A percentile compares a stretch with the other conserved stretches of the same genome.
phyloP scores from a whole-genome alignment of 768 basidiomycete genomes.

The Agrocybe pediades region DNA sequence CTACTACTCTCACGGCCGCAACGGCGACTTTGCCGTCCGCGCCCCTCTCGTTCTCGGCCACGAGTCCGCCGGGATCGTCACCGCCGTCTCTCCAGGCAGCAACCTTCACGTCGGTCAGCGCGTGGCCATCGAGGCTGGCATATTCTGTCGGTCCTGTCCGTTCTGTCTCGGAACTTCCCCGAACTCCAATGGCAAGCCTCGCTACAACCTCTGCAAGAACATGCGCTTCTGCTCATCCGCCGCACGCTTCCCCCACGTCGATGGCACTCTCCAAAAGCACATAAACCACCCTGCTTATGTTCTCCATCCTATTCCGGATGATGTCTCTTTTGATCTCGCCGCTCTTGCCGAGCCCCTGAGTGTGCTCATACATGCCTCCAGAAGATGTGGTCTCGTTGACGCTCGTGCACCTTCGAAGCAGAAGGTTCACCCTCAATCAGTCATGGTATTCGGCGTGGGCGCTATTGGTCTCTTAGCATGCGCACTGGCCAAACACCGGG shows the following conservation, averaged over 20 bases:
- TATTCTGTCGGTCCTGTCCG: slow-evolving; percentile 78
- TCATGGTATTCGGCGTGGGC: slow-evolving; percentile 91
- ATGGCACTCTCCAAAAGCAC: slow-evolving; percentile 85
- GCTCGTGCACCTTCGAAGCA: slow-evolving; percentile 48
- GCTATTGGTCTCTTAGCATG: slow-evolving; percentile 92
- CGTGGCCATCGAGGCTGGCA: slow-evolving; percentile 92
- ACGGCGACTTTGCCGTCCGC: slow-evolving; percentile 88
- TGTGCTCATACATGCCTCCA: slow-evolving; percentile 73
- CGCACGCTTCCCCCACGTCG: slow-evolving; percentile 89
- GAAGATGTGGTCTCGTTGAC: slow-evolving; percentile 29
- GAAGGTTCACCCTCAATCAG: slow-evolving; percentile 29
- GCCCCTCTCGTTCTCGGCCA: slow-evolving; percentile 91
- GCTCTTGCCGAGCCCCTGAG: slow-evolving; percentile 94
- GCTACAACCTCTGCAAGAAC: slow-evolving; percentile 91
- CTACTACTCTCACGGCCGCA: slow-evolving; percentile 87
- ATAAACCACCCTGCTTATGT: slow-evolving; percentile 90
- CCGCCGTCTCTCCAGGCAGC: slow-evolving; percentile 78
- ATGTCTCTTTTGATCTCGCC: slow-evolving; percentile 75
- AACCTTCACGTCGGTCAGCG: slow-evolving; percentile 75
- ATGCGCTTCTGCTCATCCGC: slow-evolving; percentile 92
- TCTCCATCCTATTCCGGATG: slow-evolving; percentile 82
- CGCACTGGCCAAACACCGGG: slow-evolving; percentile 71
- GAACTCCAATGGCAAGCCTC: slow-evolving; percentile 44
- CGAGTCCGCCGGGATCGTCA: slow-evolving; percentile 87
- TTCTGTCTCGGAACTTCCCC: slow-evolving; percentile 43